Conservation (phyloP, 768 basidiomycete genomes). For the Lepiota brunneoincarnata region DNA sequence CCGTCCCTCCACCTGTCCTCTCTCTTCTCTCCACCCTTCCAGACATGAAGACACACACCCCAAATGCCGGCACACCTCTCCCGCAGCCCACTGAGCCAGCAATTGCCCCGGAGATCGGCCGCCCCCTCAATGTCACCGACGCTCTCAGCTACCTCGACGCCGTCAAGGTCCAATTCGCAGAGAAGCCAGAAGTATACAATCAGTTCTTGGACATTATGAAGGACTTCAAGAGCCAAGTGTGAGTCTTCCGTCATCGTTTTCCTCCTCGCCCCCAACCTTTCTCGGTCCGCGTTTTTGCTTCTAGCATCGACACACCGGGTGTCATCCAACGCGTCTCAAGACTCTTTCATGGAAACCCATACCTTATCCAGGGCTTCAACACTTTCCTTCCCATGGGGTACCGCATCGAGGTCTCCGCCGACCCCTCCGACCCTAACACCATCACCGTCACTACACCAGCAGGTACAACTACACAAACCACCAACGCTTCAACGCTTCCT, state of each 20-base stretch:
- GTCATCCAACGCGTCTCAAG: conserved; percentile 94
- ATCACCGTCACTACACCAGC: conserved; percentile 82
- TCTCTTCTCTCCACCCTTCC: conserved; percentile 7
- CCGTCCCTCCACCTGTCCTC: not conserved
- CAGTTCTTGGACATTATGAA: conserved; percentile 97
- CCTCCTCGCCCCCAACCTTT: conserved; percentile 15
- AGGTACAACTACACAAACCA: conserved; percentile 68
- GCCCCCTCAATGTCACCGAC: conserved; percentile 90
- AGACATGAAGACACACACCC: conserved; percentile 25
- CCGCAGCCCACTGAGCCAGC: conserved; percentile 30
- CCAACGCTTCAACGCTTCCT: conserved; percentile 32
- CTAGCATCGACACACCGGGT: conserved; percentile 94
- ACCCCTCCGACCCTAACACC: conserved; percentile 65
- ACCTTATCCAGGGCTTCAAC: conserved; percentile 96
- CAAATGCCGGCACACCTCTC: conserved; percentile 37
- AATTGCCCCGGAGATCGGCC: conserved; percentile 29
- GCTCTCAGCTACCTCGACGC: conserved; percentile 92
- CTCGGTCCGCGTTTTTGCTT: not conserved
- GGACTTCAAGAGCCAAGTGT: conserved; percentile 97
- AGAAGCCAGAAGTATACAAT: conserved; percentile 93
- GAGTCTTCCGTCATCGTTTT: conserved; percentile 29
- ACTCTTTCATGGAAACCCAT: conserved; percentile 87
- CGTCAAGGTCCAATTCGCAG: conserved; percentile 88
- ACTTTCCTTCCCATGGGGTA: conserved; percentile 95
- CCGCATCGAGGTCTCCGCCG: conserved; percentile 81